phyloP scores from a whole-genome alignment of 2,329 filamentous ascomycete genomes.

The Orbilia blumenaviensis region DNA sequence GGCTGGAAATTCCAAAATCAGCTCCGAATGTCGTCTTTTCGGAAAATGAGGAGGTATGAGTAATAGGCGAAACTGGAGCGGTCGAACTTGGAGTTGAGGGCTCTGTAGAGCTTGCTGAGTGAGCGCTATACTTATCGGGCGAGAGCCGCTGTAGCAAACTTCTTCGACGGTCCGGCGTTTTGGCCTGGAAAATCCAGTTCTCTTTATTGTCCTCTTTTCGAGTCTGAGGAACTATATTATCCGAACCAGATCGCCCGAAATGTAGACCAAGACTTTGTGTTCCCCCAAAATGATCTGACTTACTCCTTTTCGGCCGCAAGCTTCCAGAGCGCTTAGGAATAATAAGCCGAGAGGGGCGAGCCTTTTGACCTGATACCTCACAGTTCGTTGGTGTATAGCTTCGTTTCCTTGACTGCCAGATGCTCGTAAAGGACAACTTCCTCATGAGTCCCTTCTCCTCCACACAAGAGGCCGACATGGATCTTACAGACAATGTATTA shows the following conservation, averaged over 20 bases:
- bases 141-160: constrained; percentile 39
- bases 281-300: constrained; percentile 36
- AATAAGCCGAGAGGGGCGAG: constrained; percentile 32
- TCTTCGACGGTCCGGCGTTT: constrained; percentile 24
- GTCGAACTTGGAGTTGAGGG: constrained; percentile 38
- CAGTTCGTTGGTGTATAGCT: constrained; percentile 37
- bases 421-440: constrained; percentile 37
- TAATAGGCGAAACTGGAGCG: constrained; percentile 34
- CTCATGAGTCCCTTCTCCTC: constrained; percentile 41
- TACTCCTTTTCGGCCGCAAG: constrained; percentile 42
- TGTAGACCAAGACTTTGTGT: constrained; percentile 10
- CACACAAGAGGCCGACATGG: constrained; percentile 29
- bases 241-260: constrained; percentile 15
- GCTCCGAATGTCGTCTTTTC: constrained; percentile 34
- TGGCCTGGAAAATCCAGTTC: constrained; percentile 33
- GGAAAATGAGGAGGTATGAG: constrained; percentile 40
- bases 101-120: constrained; percentile 30
- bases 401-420: constrained; percentile 48
- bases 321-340: constrained; percentile 33
- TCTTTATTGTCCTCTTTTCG: constrained; percentile 40
- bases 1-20: constrained; percentile 37
- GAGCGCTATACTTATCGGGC: constrained; percentile 24
- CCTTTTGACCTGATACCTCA: constrained; percentile 14
- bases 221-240: not conserved
- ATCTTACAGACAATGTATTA: constrained; percentile 25